These are phyloP conservation scores for Vaccinium myrtillus DNA, from an alignment of 148 eudicot species.

Conservation along the genomic window DNA sequence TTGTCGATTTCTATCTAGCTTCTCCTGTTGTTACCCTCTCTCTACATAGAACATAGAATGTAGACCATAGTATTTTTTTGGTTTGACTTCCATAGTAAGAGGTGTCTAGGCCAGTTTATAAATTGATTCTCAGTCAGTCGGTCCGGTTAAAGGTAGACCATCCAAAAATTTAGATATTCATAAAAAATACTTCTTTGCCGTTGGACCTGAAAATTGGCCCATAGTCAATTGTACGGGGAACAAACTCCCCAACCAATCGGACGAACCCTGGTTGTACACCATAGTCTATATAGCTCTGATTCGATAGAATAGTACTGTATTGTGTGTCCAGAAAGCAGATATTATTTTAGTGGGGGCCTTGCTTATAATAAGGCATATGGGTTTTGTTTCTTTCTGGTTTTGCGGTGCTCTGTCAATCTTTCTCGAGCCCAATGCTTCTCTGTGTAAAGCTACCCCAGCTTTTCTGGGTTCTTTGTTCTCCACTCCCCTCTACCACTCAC, in stretches of 20 bases:
- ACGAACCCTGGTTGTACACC: too few species aligned
- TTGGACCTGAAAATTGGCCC: too few species aligned
- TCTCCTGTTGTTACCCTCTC: not conserved
- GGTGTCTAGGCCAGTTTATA: too few species aligned
- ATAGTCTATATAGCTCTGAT: too few species aligned
- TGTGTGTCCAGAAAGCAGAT: not conserved
- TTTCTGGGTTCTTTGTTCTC: constrained; percentile 14
- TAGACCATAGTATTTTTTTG: not conserved
- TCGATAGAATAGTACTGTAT: not conserved
- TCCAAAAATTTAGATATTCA: too few species aligned
- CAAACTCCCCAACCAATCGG: too few species aligned
- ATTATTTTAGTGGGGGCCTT: not conserved
- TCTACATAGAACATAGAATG: not conserved
- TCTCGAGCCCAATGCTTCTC: constrained; percentile 30
- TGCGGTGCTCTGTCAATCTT: constrained; percentile 23
- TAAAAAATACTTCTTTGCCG: too few species aligned
- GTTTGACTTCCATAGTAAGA: too few species aligned
- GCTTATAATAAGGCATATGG: not conserved
- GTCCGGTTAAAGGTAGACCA: too few species aligned
- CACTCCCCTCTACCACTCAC: not conserved
- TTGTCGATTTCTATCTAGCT: not conserved
- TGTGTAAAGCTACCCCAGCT: constrained; percentile 13
- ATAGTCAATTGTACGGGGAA: too few species aligned
- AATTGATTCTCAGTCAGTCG: too few species aligned
- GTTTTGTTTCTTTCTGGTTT: constrained; percentile 8